These are phyloP conservation scores for Pichia sp. DNA, from an alignment of 1,139 yeast species.

Conservation along the genomic window DNA sequence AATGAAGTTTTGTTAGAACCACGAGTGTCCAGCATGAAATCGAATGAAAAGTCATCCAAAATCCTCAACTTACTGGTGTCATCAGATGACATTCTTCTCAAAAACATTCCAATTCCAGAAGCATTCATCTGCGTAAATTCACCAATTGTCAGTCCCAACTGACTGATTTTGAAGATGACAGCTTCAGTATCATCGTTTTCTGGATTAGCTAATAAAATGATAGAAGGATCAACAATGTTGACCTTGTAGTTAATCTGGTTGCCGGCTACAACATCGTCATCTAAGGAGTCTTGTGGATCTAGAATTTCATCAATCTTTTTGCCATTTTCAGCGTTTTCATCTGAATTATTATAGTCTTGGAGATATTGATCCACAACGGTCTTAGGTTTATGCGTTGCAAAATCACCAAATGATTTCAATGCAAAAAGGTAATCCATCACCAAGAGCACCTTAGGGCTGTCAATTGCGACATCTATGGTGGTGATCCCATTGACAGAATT, in stretches of 20 bases:
- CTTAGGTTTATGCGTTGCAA: slow-evolving; percentile 32
- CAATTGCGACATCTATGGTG: slow-evolving; percentile 56
- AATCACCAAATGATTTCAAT: slow-evolving; percentile 56
- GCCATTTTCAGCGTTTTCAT: slow-evolving; percentile 12
- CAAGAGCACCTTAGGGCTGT: slow-evolving; percentile 73
- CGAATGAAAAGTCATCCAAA: slow-evolving; percentile 83
- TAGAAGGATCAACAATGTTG: slow-evolving; percentile 72
- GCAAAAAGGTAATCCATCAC: slow-evolving; percentile 87
- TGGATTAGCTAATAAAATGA: slow-evolving; percentile 79
- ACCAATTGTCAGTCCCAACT: slow-evolving; percentile 67
- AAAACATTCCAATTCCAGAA: slow-evolving; percentile 80
- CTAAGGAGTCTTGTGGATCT: not conserved
- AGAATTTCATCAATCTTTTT: slow-evolving; percentile 6
- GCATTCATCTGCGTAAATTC: slow-evolving; percentile 63
- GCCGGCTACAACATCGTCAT: slow-evolving; percentile 3
- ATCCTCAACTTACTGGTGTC: slow-evolving; percentile 62
- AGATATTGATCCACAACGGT: slow-evolving; percentile 10
- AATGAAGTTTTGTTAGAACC: slow-evolving; percentile 56
- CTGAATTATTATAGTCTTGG: slow-evolving; percentile 12
- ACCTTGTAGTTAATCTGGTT: slow-evolving; percentile 43
- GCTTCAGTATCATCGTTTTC: slow-evolving; percentile 71
- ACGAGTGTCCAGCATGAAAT: slow-evolving; percentile 68
- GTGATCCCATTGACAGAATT: slow-evolving; percentile 37
- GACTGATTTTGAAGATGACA: slow-evolving; percentile 82
- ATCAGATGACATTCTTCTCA: slow-evolving; percentile 67